Percentiles rank a stretch among this genome's conserved stretches.
Evolutionary conservation across 2,329 filamentous ascomycete species (phyloP).

Genomic region (Colletotrichum plurivorum): DNA sequence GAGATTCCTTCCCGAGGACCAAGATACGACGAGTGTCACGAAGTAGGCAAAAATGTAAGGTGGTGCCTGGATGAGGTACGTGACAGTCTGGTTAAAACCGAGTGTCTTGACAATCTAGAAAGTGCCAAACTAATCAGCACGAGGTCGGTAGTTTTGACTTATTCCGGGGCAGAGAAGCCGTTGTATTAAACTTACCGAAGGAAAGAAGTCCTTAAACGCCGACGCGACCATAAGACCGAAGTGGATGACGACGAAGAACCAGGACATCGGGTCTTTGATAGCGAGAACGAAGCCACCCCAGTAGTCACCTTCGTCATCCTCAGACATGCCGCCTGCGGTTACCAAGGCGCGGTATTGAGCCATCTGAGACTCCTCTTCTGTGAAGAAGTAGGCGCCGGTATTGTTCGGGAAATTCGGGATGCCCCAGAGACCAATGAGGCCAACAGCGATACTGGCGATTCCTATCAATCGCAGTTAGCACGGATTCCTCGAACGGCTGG

Average conservation of each 20-base stretch:
- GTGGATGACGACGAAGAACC: conserved; percentile 56
- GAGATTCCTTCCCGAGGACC: conserved; percentile 53
- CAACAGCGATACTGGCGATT: conserved; percentile 49
- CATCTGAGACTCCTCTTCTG: conserved; percentile 55
- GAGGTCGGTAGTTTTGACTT: too few relatives aligned
- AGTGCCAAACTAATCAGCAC: conserved; percentile 17
- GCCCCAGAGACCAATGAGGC: conserved; percentile 49
- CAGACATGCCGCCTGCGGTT: conserved; percentile 51
- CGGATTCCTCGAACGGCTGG: background rate
- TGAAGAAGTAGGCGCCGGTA: conserved; percentile 49
- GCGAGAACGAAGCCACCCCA: conserved; percentile 54
- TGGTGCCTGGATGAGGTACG: conserved; percentile 58
- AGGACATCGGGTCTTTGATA: conserved; percentile 53
- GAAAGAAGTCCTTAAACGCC: conserved; percentile 60
- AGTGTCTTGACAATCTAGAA: conserved; percentile 48
- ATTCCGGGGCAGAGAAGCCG: too few relatives aligned
- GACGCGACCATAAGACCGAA: conserved; percentile 59
- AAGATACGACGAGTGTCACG: conserved; percentile 53
- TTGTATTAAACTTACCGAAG: conserved; percentile 47
- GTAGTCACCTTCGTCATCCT: conserved; percentile 55
- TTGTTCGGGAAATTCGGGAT: conserved; percentile 55
- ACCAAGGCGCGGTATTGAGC: conserved; percentile 53
- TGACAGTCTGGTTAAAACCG: conserved; percentile 46
- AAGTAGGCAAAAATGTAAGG: conserved; percentile 58
- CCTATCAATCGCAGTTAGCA: conserved; percentile 39